These are phyloP conservation scores for Globisporangium parvum DNA, from an alignment of 352 stramenopile species.

Conservation along the genomic window DNA sequence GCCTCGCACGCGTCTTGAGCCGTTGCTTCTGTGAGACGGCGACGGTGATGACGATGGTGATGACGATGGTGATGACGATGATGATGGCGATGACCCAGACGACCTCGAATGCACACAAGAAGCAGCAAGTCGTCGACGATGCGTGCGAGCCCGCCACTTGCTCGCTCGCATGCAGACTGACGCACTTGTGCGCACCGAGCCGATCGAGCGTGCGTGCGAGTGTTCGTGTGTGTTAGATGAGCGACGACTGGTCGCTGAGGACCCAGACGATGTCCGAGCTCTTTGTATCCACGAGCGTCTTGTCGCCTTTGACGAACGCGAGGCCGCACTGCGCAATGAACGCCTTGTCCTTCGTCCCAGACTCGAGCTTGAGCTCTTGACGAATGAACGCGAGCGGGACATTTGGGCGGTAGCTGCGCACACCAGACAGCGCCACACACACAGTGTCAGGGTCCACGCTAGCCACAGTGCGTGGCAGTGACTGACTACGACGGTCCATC, in stretches of 20 bases:
- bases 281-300: slow-evolving; percentile 70
- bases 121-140: too few species aligned
- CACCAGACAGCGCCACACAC: slow-evolving; percentile 7
- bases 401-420: slow-evolving; percentile 62
- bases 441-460: too few species aligned
- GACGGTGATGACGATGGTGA: too few species aligned
- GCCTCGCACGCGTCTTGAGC: too few species aligned
- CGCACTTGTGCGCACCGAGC: neutral
- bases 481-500: too few species aligned
- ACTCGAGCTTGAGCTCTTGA: slow-evolving; percentile 63
- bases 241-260: slow-evolving; percentile 71
- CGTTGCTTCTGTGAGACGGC: too few species aligned
- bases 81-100: too few species aligned
- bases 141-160: too few species aligned
- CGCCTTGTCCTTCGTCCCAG: slow-evolving; percentile 49
- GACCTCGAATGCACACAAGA: too few species aligned
- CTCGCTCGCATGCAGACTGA: too few species aligned
- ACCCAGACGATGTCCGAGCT: slow-evolving; percentile 80
- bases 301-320: slow-evolving; percentile 56
- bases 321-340: slow-evolving; percentile 78
- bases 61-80: too few species aligned
- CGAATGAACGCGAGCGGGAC: slow-evolving; percentile 69
- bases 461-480: too few species aligned
- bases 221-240: slow-evolving; percentile 50
- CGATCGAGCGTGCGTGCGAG: neutral